These are phyloP conservation scores for Leishmania martiniquensis DNA, from an alignment of 208 protist species.

Conservation along the genomic window DNA sequence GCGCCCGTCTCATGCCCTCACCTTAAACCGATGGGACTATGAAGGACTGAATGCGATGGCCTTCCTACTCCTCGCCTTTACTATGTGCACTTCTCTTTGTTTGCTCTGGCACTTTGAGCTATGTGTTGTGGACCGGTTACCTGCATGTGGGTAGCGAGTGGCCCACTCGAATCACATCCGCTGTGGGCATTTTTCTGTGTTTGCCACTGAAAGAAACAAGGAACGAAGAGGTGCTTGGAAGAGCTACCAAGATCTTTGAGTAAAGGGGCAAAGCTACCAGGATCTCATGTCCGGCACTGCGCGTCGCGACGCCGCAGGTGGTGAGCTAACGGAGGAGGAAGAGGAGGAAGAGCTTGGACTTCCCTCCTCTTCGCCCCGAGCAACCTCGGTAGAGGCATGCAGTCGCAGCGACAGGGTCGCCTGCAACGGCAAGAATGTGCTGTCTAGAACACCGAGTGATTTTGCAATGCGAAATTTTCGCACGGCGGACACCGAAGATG, in stretches of 20 bases:
- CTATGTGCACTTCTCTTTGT: neutral
- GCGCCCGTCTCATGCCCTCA: neutral
- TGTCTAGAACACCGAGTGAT: neutral
- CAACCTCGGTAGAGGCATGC: neutral
- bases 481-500: constrained; percentile 35
- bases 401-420: neutral
- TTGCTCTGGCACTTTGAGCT: constrained; percentile 1
- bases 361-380: constrained; percentile 4
- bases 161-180: neutral
- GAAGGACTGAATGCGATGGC: neutral
- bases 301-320: neutral
- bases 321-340: constrained; percentile 40
- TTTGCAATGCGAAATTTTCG: neutral
- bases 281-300: constrained; percentile 3
- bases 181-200: neutral
- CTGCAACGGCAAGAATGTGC: neutral
- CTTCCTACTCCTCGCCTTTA: neutral
- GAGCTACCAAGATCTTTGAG: neutral
- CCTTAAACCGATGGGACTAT: neutral
- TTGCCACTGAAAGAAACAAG: neutral
- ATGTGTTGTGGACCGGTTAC: neutral
- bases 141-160: neutral
- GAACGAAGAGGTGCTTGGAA: neutral
- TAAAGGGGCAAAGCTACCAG: neutral
- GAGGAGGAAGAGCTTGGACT: constrained; percentile 40